These are phyloP conservation scores for Boletus insuetus DNA, from an alignment of 768 basidiomycete species.

Conservation along the genomic window DNA sequence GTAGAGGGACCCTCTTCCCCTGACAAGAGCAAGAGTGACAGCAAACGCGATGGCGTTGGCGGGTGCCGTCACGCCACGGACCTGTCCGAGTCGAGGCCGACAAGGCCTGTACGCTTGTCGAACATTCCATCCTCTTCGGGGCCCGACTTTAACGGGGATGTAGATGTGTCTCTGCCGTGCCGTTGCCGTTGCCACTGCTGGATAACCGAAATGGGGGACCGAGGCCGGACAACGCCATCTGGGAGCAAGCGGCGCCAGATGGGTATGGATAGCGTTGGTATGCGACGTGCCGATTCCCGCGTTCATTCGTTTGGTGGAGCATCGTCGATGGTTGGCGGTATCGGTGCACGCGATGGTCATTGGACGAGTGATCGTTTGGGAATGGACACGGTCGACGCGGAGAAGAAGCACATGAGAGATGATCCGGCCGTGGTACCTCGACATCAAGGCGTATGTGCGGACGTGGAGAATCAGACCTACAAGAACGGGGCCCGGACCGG, in stretches of 20 bases:
- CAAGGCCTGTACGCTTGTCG: background rate
- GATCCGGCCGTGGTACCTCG: constrained; percentile 19
- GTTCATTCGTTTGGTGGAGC: background rate
- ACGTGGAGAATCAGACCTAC: background rate
- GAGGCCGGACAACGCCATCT: background rate
- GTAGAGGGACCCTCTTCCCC: constrained; percentile 18
- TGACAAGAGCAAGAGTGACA: background rate
- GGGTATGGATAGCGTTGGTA: background rate
- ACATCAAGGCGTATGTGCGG: background rate
- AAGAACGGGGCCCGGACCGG: background rate
- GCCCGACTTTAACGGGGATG: background rate
- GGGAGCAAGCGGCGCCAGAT: background rate
- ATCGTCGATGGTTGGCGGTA: background rate
- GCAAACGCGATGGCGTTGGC: background rate
- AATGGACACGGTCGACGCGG: background rate
- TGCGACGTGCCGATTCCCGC: background rate
- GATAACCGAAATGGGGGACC: background rate
- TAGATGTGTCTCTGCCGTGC: background rate
- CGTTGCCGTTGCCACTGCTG: background rate
- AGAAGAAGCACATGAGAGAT: background rate
- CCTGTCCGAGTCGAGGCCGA: background rate
- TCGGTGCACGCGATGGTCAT: background rate
- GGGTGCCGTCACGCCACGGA: background rate
- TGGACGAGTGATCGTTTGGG: background rate
- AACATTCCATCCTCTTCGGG: background rate